Percentiles rank a stretch among this genome's conserved stretches.
phyloP scores from a whole-genome alignment of 2,329 filamentous ascomycete species.

The Trichoderma afroharzianum region DNA sequence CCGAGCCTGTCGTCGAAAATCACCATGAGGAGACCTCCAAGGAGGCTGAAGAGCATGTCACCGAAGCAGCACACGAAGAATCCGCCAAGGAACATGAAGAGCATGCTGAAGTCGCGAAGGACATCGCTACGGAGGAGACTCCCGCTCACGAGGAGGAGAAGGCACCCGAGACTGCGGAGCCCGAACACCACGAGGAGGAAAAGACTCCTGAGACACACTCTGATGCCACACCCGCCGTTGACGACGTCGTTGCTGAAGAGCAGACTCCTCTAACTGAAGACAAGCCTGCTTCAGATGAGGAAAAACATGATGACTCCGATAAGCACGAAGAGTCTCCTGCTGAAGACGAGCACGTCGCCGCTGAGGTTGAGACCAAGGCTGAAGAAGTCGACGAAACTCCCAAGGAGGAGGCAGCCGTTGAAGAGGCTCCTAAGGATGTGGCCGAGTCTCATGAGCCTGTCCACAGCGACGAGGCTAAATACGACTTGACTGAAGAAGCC shows the following conservation, averaged over 20 bases:
- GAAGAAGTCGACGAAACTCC: constrained; percentile 7
- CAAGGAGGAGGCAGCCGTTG: neutral
- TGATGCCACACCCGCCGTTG: neutral
- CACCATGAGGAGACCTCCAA: constrained; percentile 12
- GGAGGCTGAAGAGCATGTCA: constrained; percentile 6
- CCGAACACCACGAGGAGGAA: neutral
- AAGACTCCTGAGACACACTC: neutral
- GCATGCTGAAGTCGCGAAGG: neutral
- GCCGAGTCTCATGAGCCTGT: constrained; percentile 11
- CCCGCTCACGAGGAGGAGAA: neutral
- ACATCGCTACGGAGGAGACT: neutral
- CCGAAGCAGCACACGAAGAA: neutral
- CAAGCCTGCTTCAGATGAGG: neutral
- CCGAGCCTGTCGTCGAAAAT: constrained; percentile 2
- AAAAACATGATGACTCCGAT: neutral
- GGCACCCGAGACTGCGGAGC: neutral
- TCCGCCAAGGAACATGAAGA: neutral
- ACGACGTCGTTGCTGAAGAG: neutral
- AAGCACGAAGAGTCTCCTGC: neutral
- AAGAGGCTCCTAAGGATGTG: neutral
- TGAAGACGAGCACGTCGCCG: neutral
- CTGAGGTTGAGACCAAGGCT: neutral
- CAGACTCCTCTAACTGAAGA: neutral
- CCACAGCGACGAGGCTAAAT: neutral
- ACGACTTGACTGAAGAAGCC: neutral